These are phyloP conservation scores for Bathelium albidoporum DNA, from an alignment of 495 filamentous ascomycete genomes.

Conservation along the genomic window DNA sequence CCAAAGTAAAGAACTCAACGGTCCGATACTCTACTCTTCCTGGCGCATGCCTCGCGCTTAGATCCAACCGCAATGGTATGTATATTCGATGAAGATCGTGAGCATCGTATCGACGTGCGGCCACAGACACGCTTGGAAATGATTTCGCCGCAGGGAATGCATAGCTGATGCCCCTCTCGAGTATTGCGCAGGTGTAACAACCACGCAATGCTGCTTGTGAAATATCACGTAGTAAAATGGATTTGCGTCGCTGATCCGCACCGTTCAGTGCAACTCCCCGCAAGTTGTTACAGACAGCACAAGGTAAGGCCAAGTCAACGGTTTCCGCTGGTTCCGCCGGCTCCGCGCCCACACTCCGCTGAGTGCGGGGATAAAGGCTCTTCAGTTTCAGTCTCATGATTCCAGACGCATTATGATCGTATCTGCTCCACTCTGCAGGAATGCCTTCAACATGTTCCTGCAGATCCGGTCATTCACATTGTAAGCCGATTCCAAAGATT, in stretches of 20 bases:
- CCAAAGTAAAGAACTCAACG: neutral
- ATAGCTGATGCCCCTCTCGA: neutral
- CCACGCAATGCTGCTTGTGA: neutral
- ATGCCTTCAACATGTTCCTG: too few relatives aligned
- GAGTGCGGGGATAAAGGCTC: neutral
- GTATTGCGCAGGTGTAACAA: neutral
- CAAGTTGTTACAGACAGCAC: neutral
- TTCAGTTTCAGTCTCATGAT: too few relatives aligned
- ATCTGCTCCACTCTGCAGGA: too few relatives aligned
- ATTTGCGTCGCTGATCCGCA: neutral
- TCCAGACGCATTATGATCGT: too few relatives aligned
- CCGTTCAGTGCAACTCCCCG: neutral
- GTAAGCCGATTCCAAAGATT: too few relatives aligned
- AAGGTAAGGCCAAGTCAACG: neutral
- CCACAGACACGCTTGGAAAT: neutral
- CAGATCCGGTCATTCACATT: too few relatives aligned
- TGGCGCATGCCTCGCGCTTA: too few relatives aligned
- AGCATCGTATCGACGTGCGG: neutral
- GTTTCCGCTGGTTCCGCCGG: neutral
- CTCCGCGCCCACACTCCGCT: neutral
- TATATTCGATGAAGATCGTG: neutral
- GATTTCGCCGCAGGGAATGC: neutral
- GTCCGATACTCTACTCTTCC: too few relatives aligned
- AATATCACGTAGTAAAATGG: neutral
- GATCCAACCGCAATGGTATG: neutral